phyloP scores from a whole-genome alignment of 176 grass and related monocot genomes.

The Guadua angustifolia region DNA sequence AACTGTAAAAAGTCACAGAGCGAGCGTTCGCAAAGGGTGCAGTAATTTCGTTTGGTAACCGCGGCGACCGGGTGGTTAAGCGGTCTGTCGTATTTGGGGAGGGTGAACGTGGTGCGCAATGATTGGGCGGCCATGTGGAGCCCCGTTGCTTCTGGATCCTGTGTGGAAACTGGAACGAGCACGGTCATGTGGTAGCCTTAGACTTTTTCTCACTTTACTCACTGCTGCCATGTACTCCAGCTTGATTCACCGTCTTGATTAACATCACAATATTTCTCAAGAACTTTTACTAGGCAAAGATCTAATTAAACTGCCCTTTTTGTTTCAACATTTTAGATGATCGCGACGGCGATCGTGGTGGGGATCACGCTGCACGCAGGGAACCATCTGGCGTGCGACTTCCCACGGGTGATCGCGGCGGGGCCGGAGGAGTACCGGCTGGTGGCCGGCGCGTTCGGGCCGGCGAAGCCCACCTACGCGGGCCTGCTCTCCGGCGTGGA shows the following conservation, averaged over 20 bases:
- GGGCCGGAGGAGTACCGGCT: constrained; percentile 65
- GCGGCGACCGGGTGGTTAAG: background rate
- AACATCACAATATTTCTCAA: background rate
- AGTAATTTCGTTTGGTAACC: background rate
- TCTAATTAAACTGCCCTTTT: background rate
- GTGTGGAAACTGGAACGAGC: constrained; percentile 19
- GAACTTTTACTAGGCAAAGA: background rate
- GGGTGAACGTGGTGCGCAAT: constrained; percentile 34
- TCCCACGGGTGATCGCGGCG: constrained; percentile 75
- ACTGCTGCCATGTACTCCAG: background rate
- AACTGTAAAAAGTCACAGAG: too few species aligned
- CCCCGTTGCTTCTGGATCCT: background rate
- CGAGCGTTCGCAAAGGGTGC: too few species aligned
- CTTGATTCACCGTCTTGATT: background rate
- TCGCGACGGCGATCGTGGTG: constrained; percentile 90
- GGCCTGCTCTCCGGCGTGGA: constrained; percentile 64
- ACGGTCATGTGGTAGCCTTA: constrained; percentile 39
- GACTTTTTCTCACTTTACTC: background rate
- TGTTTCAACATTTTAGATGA: constrained; percentile 55
- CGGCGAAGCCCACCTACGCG: constrained; percentile 58
- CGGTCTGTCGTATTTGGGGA: background rate
- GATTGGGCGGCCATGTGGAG: constrained; percentile 14
- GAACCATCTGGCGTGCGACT: constrained; percentile 95
- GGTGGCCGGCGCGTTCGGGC: constrained; percentile 69
- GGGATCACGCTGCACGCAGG: constrained; percentile 90